Percentiles rank a stretch among this genome's conserved stretches.
phyloP scores from a whole-genome alignment of 2,329 filamentous ascomycete species.

The Apiospora malaysiana region DNA sequence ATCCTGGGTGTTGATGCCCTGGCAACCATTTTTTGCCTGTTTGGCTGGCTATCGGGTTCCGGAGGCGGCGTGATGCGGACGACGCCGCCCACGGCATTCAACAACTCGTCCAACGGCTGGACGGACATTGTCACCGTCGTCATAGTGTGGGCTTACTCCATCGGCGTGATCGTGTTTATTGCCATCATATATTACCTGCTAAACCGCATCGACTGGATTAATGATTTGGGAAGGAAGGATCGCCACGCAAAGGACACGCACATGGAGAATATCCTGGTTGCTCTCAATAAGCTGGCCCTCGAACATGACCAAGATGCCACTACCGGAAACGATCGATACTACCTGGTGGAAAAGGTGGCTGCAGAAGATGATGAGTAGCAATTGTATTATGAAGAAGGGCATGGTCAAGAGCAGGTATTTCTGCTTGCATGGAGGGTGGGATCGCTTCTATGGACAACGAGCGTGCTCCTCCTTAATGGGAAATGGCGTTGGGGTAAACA shows the following conservation, averaged over 20 bases:
- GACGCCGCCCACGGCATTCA: constrained; percentile 42
- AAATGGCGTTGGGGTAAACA: too few relatives aligned
- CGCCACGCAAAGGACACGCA: constrained; percentile 65
- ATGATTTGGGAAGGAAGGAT: constrained; percentile 68
- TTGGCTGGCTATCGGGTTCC: constrained; percentile 68
- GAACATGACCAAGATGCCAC: constrained; percentile 37
- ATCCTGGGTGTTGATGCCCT: constrained; percentile 75
- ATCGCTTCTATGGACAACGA: too few relatives aligned
- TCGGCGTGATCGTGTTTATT: constrained; percentile 68
- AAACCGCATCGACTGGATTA: constrained; percentile 63
- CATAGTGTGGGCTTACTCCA: constrained; percentile 69
- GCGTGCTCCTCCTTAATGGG: too few relatives aligned
- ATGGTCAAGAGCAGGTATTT: too few relatives aligned
- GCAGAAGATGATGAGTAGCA: constrained; percentile 33
- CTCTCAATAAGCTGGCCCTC: constrained; percentile 65
- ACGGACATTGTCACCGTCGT: constrained; percentile 66
- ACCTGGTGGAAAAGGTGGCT: constrained; percentile 37
- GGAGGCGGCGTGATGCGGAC: constrained; percentile 42
- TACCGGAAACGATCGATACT: constrained; percentile 35
- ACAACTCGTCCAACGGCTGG: constrained; percentile 44
- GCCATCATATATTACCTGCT: constrained; percentile 69
- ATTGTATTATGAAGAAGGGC: too few relatives aligned
- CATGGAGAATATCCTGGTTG: constrained; percentile 70
- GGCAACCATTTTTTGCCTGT: constrained; percentile 75
- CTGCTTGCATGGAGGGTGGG: too few relatives aligned